Percentiles rank a stretch among this genome's conserved stretches.
Conservation (phyloP, 202 grass and related monocot species). For the Carex arenaria region DNA sequence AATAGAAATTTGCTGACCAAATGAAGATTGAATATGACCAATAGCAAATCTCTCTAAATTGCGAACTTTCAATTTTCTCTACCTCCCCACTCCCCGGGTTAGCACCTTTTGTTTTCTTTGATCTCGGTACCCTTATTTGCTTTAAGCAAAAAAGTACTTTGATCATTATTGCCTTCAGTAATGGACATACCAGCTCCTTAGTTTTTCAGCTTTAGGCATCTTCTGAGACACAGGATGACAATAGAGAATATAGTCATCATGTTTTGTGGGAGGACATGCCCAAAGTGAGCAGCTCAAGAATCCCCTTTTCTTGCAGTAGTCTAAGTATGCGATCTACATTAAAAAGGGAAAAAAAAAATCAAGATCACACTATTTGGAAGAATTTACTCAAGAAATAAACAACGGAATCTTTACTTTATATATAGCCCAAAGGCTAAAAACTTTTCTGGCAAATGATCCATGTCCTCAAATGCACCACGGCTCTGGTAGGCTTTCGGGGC, state of each 20-base stretch:
- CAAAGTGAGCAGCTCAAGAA: slow-evolving; percentile 96
- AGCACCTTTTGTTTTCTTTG: not conserved
- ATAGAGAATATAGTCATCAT: slow-evolving; percentile 94
- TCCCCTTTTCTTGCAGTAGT: slow-evolving; percentile 86
- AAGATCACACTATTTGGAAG: not conserved
- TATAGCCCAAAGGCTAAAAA: not conserved
- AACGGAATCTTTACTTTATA: not conserved
- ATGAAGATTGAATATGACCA: not conserved
- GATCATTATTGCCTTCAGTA: not conserved
- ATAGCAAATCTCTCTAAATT: not conserved
- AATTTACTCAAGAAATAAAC: not conserved
- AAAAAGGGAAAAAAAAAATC: slow-evolving; percentile 8
- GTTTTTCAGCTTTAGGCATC: slow-evolving; percentile 93
- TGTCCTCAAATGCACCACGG: not conserved
- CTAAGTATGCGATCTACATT: slow-evolving; percentile 79
- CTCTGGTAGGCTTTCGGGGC: not conserved
- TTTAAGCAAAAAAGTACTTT: not conserved
- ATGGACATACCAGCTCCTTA: slow-evolving; percentile 69
- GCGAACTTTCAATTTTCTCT: not conserved
- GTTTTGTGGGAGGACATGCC: slow-evolving; percentile 89
- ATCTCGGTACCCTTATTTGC: not conserved
- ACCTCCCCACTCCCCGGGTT: not conserved
- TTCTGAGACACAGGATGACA: slow-evolving; percentile 89
- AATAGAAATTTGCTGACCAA: not conserved
- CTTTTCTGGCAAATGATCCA: not conserved